phyloP scores from a whole-genome alignment of 2,329 filamentous ascomycete species.

The Aphanoascus verrucosus region DNA sequence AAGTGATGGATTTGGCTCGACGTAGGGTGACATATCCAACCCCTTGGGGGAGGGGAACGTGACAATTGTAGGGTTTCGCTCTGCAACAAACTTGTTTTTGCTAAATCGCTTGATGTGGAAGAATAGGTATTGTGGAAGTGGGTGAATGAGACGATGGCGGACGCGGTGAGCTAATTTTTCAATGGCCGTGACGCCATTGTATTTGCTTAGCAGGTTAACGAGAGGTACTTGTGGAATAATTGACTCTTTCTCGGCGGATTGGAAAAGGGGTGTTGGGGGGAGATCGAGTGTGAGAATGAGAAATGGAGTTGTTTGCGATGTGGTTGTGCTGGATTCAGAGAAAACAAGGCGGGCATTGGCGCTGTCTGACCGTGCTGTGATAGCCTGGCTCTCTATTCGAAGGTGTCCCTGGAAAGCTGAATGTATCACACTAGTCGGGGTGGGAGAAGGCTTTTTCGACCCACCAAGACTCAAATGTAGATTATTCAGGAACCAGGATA shows the following conservation, averaged over 20 bases:
- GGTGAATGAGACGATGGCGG: slow-evolving; percentile 79
- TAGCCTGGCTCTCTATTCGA: slow-evolving; percentile 85
- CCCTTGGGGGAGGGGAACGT: slow-evolving; percentile 78
- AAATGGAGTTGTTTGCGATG: slow-evolving; percentile 67
- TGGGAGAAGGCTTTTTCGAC: slow-evolving; percentile 68
- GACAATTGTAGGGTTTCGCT: slow-evolving; percentile 95
- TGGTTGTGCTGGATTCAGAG: slow-evolving; percentile 76
- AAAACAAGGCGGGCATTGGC: slow-evolving; percentile 77
- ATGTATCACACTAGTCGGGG: slow-evolving; percentile 63
- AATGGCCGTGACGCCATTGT: slow-evolving; percentile 77
- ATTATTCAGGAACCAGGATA: slow-evolving; percentile 96
- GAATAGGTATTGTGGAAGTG: slow-evolving; percentile 78
- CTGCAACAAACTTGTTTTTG: slow-evolving; percentile 89
- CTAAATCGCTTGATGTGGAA: slow-evolving; percentile 97
- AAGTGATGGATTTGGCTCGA: slow-evolving; percentile 68
- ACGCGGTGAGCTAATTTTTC: slow-evolving; percentile 82
- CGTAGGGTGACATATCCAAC: slow-evolving; percentile 80
- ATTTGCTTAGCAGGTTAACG: slow-evolving; percentile 74
- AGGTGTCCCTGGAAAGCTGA: slow-evolving; percentile 87
- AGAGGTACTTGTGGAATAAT: slow-evolving; percentile 77
- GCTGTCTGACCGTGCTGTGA: slow-evolving; percentile 77
- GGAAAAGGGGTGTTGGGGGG: slow-evolving; percentile 84
- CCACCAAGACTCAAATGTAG: slow-evolving; percentile 85
- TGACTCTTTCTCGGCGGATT: slow-evolving; percentile 86
- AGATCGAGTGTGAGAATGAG: slow-evolving; percentile 89